A percentile compares a stretch with the other conserved stretches of the same genome.
These are phyloP conservation scores for Ascosphaera aggregata DNA, from an alignment of 2,329 filamentous ascomycete genomes.

Conservation along the genomic window DNA sequence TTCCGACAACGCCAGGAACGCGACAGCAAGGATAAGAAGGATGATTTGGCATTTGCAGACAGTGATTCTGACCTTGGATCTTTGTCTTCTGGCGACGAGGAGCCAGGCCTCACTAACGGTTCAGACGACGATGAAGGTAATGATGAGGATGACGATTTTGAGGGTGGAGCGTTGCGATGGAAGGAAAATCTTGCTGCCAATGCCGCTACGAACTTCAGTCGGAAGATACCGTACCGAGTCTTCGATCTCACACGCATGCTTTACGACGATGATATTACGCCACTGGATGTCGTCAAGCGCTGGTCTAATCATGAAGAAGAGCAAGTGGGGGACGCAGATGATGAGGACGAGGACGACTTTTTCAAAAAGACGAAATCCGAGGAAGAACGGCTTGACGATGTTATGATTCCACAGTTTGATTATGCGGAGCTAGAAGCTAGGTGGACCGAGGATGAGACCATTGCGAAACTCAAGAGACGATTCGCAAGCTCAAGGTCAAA, in stretches of 20 bases:
- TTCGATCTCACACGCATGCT: constrained; percentile 67
- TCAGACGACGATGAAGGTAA: constrained; percentile 29
- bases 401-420: constrained; percentile 54
- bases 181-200: constrained; percentile 66
- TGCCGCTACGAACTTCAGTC: constrained; percentile 46
- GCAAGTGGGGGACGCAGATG: constrained; percentile 31
- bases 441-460: constrained; percentile 58
- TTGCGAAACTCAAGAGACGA: constrained; percentile 48
- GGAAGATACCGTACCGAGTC: constrained; percentile 49
- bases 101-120: constrained; percentile 20
- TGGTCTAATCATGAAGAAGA: constrained; percentile 55
- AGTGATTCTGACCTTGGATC: constrained; percentile 93
- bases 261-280: constrained; percentile 61
- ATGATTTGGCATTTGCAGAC: constrained; percentile 75
- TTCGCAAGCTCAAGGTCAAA: constrained; percentile 50
- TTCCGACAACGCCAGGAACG: constrained; percentile 26
- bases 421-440: constrained; percentile 62
- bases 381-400: constrained; percentile 40
- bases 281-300: constrained; percentile 48
- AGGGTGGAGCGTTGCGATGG: constrained; percentile 56
- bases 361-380: constrained; percentile 32
- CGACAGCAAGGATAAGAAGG: constrained; percentile 32
- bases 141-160: constrained; percentile 34
- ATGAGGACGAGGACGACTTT: constrained; percentile 40
- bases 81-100: constrained; percentile 40